Conservation (phyloP, 371 early-diverging fungal species). For the Mortierella sp. region DNA sequence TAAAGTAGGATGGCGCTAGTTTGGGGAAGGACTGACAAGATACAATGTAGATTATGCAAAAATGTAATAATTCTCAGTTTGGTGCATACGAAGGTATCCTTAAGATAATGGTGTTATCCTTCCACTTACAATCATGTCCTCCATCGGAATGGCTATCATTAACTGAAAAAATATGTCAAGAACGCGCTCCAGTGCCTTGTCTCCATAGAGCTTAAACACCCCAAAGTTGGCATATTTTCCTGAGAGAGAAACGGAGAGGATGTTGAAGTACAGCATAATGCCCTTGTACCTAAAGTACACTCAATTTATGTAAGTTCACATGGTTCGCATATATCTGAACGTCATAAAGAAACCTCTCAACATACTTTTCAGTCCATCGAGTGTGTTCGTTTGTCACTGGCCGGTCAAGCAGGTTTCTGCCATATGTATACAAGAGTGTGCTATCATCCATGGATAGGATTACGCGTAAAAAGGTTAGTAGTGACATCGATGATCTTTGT, state of each 20-base stretch:
- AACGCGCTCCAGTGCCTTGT: slow-evolving; percentile 82
- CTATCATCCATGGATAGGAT: slow-evolving; percentile 5
- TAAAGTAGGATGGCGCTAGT: slow-evolving; percentile 67
- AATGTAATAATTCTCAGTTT: no score
- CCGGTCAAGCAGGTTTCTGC: slow-evolving; percentile 31
- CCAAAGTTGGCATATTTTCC: slow-evolving; percentile 94
- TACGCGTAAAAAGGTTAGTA: not conserved
- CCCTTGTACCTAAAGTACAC: slow-evolving; percentile 75
- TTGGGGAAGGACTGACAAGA: slow-evolving; percentile 71
- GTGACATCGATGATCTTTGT: not conserved
- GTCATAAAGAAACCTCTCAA: not conserved
- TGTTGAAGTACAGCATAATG: slow-evolving; percentile 79
- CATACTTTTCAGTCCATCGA: slow-evolving; percentile 48
- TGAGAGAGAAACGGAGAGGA: slow-evolving; percentile 74
- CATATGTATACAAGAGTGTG: slow-evolving; percentile 49
- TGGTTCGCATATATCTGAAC: no score
- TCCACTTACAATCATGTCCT: slow-evolving; percentile 76
- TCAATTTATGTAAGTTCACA: no score
- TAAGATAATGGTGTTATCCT: no score
- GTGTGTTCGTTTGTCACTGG: slow-evolving; percentile 16
- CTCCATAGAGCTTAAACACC: slow-evolving; percentile 91
- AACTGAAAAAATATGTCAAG: slow-evolving; percentile 77
- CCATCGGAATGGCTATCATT: slow-evolving; percentile 75
- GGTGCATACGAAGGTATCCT: no score
- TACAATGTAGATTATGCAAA: not conserved